Conservation (phyloP, 176 grass and related monocot genomes). For the Cenchrus fungigraminus region DNA sequence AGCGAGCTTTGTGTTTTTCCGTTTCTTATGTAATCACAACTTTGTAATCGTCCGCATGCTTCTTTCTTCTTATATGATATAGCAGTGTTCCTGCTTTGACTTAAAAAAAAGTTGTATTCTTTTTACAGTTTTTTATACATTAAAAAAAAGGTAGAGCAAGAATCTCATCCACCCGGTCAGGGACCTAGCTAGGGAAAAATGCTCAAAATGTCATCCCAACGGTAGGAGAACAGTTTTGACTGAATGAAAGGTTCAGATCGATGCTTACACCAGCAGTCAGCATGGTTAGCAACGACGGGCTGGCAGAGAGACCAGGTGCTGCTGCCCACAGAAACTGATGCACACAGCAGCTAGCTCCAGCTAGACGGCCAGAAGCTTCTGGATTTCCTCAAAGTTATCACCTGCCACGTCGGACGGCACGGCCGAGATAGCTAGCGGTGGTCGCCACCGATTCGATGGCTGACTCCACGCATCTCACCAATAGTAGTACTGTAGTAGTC, state of each 20-base stretch:
- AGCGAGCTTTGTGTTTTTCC: no score
- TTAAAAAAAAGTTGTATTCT: no score
- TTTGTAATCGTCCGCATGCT: no score
- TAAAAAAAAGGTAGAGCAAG: no score
- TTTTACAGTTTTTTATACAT: no score
- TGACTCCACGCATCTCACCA: not conserved
- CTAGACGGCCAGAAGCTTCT: not conserved
- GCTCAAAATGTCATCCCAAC: not conserved
- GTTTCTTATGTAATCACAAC: no score
- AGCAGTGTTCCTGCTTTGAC: no score
- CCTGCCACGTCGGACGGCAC: conserved; percentile 7
- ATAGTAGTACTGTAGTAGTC: not conserved
- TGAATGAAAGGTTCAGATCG: not conserved
- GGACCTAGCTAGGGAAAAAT: no score
- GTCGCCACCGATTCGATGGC: not conserved
- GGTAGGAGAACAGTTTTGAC: not conserved
- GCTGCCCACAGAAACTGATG: not conserved
- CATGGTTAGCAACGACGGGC: not conserved
- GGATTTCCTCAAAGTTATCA: conserved; percentile 23
- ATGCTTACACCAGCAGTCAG: not conserved
- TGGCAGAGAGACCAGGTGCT: not conserved
- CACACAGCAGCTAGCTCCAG: not conserved
- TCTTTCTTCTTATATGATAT: no score
- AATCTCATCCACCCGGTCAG: no score
- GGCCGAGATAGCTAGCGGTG: conserved; percentile 2